Base-by-base conservation (phyloP, 2,329 filamentous ascomycete genomes). In the Lojkania enalia region DNA sequence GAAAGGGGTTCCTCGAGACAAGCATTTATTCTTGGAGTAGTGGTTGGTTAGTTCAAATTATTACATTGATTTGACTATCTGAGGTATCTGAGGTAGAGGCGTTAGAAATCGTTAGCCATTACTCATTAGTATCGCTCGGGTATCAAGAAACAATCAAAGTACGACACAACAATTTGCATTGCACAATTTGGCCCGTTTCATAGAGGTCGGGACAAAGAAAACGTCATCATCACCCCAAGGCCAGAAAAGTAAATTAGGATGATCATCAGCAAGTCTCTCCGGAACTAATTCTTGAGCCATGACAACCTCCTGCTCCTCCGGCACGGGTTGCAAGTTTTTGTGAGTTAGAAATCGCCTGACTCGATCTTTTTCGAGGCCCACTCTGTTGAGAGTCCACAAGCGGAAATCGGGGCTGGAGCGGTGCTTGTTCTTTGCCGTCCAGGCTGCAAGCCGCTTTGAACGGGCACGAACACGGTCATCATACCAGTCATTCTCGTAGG, bases 391-490 rank as follows among this genome's bases (percentile, higher is more conserved):
- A 18, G 46, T 57, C 16, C 43, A 23, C 16, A 44, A 20, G 20
- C 51, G 55, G 21, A 53, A 35, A 31, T 57, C 49, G 11, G 45
- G 25, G 7, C 43, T 48, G 49, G 52, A 48, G 14, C 51, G 44
- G n/a, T 51, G 42, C 16, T 51, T 51, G 33, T 55, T 57, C 20
- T 42, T 39, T 5, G n/a, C 25, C 3, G 46, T 40, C 55, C 57
- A 58, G 2, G 33, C 9, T 14, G 33, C 33, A 4, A 60, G 35
- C 2, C 53, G 48, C 39, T 57, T 58, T 11, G 44, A 39, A 4
- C 55, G 44, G 7, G 53, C 55, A 4, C 44, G 47, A 13, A 38
- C 44, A n/a, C 5, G 16, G 23, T 44, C 35, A n/a, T 30, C 23
- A n/a, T 38, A 11, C 2, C 5, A 15, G 35, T 18, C 19, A 6